These are phyloP conservation scores for Pochonia chlamydosporia DNA, from an alignment of 2,329 filamentous ascomycete genomes.

Conservation along the genomic window DNA sequence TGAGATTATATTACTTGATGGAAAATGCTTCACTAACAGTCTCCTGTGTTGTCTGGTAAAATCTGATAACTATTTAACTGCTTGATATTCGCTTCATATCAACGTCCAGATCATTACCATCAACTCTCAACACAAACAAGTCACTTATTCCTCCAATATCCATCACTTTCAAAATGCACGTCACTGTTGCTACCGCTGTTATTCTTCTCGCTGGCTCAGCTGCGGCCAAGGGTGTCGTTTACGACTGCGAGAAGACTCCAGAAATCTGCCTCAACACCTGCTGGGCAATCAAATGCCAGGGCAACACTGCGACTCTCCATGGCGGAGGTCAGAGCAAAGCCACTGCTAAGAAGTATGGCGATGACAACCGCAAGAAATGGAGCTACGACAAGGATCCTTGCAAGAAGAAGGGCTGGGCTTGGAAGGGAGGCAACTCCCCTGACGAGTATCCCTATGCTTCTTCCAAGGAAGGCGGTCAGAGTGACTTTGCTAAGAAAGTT, in stretches of 20 bases:
- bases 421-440: constrained; percentile 2
- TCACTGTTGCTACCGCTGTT: background rate
- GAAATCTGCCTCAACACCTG: constrained; percentile 3
- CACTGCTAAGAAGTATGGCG: background rate
- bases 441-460: constrained; percentile 3
- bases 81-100: too few relatives aligned
- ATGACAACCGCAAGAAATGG: background rate
- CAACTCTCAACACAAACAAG: too few relatives aligned
- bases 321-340: background rate
- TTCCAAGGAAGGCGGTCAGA: background rate
- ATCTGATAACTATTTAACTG: too few relatives aligned
- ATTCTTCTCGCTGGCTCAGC: background rate
- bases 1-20: too few relatives aligned
- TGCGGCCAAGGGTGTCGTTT: background rate
- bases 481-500: background rate
- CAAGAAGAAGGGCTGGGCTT: background rate
- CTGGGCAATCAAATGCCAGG: constrained; percentile 1
- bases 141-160: too few relatives aligned
- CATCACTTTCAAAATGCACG: too few relatives aligned
- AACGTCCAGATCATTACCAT: too few relatives aligned
- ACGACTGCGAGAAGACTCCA: background rate
- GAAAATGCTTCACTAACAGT: too few relatives aligned
- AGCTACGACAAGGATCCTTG: background rate
- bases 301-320: background rate
- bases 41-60: too few relatives aligned